Base-by-base conservation (phyloP, 2,329 filamentous ascomycete species). In the Fusarium globosum region DNA sequence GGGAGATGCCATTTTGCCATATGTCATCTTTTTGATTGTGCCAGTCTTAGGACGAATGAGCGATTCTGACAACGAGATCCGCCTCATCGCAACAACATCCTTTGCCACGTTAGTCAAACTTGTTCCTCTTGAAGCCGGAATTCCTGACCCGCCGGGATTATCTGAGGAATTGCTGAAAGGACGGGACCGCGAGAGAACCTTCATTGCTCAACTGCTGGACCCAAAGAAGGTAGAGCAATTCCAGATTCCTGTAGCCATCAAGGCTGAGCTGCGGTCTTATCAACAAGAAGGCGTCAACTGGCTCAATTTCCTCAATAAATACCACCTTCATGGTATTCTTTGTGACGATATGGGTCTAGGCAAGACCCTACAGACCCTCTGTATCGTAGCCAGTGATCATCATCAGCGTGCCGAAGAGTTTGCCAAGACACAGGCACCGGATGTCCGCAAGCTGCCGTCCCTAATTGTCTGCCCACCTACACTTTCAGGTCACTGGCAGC, bases 311-410 rank as follows among this genome's bases (percentile, higher is more conserved):
- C 91, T 99, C 76, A 99, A 99, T 81, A 95, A 95, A 65, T 99
- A 98, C 81, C 96, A 99, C 78, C 90, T 99, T 4, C 97, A 99
- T 77, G 96, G 96, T 55, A 98, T 99, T 82, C 93, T 99, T 68
- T 99, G 96, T 80, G 96, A 99, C 79, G 96, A 99, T 81, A 99
- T 99, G 96, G 96, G 96, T 79, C 92, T 99, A 35, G 96, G 96
- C 56, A 99, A 99, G 85, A 99, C 96, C 3, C 85, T 99, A 16
- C 96, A 99, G 82, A 99, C 97, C 0, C 90, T 99, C 28, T 99
- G 96, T 82, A 99, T 99, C 78, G 95, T 99, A 48, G 96, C 96
- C 15, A 98, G 95, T 83, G 96, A 99, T 80, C 96, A 99, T 80
- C 96, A 99, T 81, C 88, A 97, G 79, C 92, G 96, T 69, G 94